Evolutionary conservation across 495 filamentous ascomycete genomes (phyloP).

Genomic region (Hypoxylon rickii): DNA sequence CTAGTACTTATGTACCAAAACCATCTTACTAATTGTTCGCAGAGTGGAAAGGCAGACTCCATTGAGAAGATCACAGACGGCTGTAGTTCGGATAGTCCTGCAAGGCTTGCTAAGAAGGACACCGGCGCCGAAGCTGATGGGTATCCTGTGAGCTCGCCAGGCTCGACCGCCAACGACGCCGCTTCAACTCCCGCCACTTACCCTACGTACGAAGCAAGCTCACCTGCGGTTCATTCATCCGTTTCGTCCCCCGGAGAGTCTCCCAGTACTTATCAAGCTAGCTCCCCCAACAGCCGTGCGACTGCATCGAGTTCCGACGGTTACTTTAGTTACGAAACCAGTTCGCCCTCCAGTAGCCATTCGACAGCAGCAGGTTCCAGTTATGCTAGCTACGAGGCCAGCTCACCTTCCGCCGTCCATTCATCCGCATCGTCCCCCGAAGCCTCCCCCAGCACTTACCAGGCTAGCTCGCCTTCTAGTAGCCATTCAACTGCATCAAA

Average conservation of each 20-base stretch:
- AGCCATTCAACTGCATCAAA: neutral
- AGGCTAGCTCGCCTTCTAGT: conserved; percentile 8
- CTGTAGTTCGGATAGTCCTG: conserved; percentile 11
- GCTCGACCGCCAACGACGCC: conserved; percentile 1
- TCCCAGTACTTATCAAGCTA: conserved; percentile 1
- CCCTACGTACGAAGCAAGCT: neutral
- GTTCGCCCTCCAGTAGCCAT: neutral
- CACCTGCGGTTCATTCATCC: neutral
- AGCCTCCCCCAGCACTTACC: conserved; percentile 4
- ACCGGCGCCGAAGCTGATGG: conserved; percentile 2
- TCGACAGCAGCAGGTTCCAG: neutral
- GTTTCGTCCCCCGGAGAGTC: too few species aligned
- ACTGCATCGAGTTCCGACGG: too few species aligned
- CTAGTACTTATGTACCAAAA: neutral
- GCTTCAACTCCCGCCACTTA: conserved; percentile 3
- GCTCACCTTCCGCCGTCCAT: neutral
- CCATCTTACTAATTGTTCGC: conserved; percentile 16
- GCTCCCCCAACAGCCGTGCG: neutral
- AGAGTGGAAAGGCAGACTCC: conserved; percentile 33
- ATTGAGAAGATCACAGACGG: conserved; percentile 34
- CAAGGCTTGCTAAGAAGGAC: conserved; percentile 15
- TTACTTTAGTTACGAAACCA: neutral
- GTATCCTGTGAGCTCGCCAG: conserved; percentile 11
- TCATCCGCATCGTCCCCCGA: neutral
- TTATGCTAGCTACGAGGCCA: conserved; percentile 15